Base-by-base conservation (phyloP, 225 moss, liverwort and hornwort species). In the Ulota crispa region DNA sequence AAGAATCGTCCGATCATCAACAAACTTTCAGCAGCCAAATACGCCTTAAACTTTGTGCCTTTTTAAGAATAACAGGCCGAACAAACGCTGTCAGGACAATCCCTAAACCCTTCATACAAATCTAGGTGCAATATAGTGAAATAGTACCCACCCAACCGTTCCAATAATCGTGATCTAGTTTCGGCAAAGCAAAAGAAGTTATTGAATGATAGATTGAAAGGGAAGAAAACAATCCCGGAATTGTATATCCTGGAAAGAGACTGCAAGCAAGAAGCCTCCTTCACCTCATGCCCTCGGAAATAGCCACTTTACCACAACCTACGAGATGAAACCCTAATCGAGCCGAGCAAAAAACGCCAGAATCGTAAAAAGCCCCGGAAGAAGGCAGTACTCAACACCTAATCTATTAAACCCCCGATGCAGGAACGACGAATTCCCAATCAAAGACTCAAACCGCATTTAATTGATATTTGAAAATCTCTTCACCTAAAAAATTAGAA, bases 41-140 rank as follows among this genome's bases (percentile, higher is more conserved):
- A 45, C 28, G 31, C 16, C 42, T 67, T 27, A 60, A 59, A 1
- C 67, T 37, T 67, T 23, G 41, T 10, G 70, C 10, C 57, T 24
- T 26, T 28, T 45, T 32, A 11, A 83, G 20, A 71, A 21, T 10
- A 56, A 57, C 18, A 41, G 37, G 54, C 30, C 77, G n/a, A 11
- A 39, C 32, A 50, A 80, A 13, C 39, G 43, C 43, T 70, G 64
- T 64, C 47, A 27, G 54, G 4, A 72, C 65, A 30, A 87, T 69
- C 78, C 87, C 73, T 68, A 77, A 68, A 87, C 62, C 73, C 64
- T 73, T 12, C 1, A 10, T 23, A 55, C 55, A 68, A 73, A 78
- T 32, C 6, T 13, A 3, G 28, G 57, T 65, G 31, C 71, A 41
- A 28, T 71, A 52, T 21, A 26, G 27, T 79, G 70, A 68, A 14